Conservation (phyloP, 371 early-diverging fungal genomes). For the Actinomucor elegans region DNA sequence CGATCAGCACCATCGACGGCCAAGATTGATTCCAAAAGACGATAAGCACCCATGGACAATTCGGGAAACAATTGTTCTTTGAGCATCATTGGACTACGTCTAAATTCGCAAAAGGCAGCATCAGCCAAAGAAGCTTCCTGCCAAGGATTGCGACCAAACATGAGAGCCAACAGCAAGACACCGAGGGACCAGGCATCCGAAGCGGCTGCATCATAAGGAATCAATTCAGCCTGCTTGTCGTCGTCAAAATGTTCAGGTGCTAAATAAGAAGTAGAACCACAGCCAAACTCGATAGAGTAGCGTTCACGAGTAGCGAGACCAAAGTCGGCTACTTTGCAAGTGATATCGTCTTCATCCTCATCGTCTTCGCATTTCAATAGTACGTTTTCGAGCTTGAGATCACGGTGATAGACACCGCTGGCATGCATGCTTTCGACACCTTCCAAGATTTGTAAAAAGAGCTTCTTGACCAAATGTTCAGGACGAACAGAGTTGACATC, state of each 20-base stretch:
- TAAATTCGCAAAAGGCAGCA: conserved; percentile 56
- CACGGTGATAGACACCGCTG: conserved; percentile 69
- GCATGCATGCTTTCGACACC: conserved; percentile 59
- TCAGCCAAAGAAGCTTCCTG: conserved; percentile 59
- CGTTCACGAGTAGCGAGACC: conserved; percentile 78
- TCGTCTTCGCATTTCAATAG: conserved; percentile 45
- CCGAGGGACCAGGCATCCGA: conserved; percentile 81
- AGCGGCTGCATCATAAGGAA: conserved; percentile 63
- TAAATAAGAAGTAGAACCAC: conserved; percentile 73
- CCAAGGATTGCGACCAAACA: conserved; percentile 85
- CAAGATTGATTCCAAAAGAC: conserved; percentile 36
- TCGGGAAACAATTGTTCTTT: conserved; percentile 54
- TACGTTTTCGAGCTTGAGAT: conserved; percentile 81
- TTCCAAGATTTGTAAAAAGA: conserved; percentile 56
- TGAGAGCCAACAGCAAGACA: conserved; percentile 70
- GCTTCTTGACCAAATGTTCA: conserved; percentile 38
- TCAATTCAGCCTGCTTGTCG: conserved; percentile 28
- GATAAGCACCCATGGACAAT: conserved; percentile 32
- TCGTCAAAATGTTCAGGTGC: conserved; percentile 68
- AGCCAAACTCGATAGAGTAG: conserved; percentile 73
- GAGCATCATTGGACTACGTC: conserved; percentile 48
- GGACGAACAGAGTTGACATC: conserved; percentile 33
- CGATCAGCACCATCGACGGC: conserved; percentile 29
- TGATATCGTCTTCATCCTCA: conserved; percentile 37
- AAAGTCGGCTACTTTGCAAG: conserved; percentile 82